Base-by-base conservation (phyloP, 1,284 basidiomycete genomes). In the Microbotryum lychnidis-dioicae region DNA sequence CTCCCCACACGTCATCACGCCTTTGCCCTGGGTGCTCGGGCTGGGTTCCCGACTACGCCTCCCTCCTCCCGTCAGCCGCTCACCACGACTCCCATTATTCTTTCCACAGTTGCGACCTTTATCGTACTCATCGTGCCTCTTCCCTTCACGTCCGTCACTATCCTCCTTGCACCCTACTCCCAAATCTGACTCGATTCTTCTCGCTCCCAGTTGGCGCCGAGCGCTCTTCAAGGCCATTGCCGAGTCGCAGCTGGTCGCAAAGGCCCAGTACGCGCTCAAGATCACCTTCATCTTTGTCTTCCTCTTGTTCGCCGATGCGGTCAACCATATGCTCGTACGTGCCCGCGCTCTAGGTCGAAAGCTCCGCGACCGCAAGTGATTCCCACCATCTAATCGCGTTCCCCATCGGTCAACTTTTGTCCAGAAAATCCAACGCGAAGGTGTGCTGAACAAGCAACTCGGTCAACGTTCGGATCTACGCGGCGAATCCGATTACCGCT, bases 171-270 rank as follows among this genome's bases (percentile, higher is more conserved):
- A 65, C 4, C 23, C 29, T 29, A 21, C 25, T 8, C 33, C 14
- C 20, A 25, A n/a, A 25, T 18, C 37, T 12, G 18, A 6, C 23
- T 27, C 14, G 21, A 44, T 31, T 1, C 54, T 56, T 7, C 12
- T 25, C 7, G 21, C 44, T 25, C 20, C 21, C 47, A 23, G 46
- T 48, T 25, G 29, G 29, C 29, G 45, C 23, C 51, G 75, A 48
- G 71, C 73, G 50, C 64, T 77, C 29, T 76, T 77, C 72, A 74
- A 74, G 62, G 75, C 76, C 66, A 70, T 76, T 14, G 75, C 75
- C 1, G 60, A 75, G 67, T 69, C 72, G 54, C 47, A 58, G 64
- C 73, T 63, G 50, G 58, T 71, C 27, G 76, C 75, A 60, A 74
- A 76, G 69, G 69, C 75, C 33, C 74, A 75, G 55, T 77, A 75